These are phyloP conservation scores for Kodamaea leandrae DNA, from an alignment of 805 yeast species.

Conservation along the genomic window DNA sequence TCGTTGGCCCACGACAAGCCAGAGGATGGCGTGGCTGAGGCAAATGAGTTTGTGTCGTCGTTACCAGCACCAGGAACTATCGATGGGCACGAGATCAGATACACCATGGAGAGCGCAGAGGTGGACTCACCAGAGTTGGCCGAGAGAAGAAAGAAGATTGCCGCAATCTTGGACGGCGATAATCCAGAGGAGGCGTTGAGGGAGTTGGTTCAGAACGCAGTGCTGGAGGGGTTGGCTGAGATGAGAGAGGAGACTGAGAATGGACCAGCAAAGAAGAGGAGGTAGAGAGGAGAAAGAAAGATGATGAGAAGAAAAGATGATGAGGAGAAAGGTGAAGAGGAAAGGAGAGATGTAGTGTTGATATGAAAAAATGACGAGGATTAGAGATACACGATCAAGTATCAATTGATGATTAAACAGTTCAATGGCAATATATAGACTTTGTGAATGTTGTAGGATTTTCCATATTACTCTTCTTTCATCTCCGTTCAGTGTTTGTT, in stretches of 20 bases:
- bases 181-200: slow-evolving; percentile 78
- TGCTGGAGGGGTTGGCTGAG: slow-evolving; percentile 52
- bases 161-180: slow-evolving; percentile 71
- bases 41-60: slow-evolving; percentile 18
- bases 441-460: too few relatives aligned
- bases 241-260: slow-evolving; percentile 25
- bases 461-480: too few relatives aligned
- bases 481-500: too few relatives aligned
- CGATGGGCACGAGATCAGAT: slow-evolving; percentile 54
- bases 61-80: slow-evolving; percentile 38
- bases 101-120: slow-evolving; percentile 49
- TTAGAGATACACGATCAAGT: background rate
- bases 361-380: background rate
- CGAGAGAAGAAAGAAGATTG: slow-evolving; percentile 61
- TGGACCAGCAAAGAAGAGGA: slow-evolving; percentile 33
- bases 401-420: background rate
- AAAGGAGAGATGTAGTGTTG: background rate
- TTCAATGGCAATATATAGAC: too few relatives aligned
- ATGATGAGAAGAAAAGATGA: background rate
- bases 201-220: slow-evolving; percentile 62
- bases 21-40: slow-evolving; percentile 11
- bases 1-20: slow-evolving; percentile 35
- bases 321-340: background rate
- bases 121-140: slow-evolving; percentile 38
- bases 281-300: slow-evolving; percentile 1